Conservation (phyloP, 495 filamentous ascomycete genomes). For the Aspergillus coremiiformis region DNA sequence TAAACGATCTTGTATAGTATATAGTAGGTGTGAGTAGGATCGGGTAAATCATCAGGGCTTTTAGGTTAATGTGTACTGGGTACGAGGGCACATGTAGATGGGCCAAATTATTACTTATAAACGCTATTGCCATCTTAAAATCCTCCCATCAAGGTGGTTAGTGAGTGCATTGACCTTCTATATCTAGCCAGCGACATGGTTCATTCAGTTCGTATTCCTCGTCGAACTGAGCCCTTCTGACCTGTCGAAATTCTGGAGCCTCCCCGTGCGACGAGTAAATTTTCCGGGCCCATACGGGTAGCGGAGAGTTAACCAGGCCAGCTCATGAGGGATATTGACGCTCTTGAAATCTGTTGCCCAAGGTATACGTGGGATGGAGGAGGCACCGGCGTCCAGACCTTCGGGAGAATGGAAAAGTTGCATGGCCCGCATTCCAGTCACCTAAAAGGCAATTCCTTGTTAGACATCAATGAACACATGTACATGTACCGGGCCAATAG, state of each 20-base stretch:
- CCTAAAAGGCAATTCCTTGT: conserved; percentile 1
- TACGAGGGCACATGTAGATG: no score
- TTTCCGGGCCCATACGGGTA: not conserved
- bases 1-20: no score
- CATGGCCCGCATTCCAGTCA: conserved; percentile 14
- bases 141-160: not conserved
- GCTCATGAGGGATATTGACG: not conserved
- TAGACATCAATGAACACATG: not conserved
- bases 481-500: not conserved
- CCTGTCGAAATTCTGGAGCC: not conserved
- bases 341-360: not conserved
- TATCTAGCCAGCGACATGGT: not conserved
- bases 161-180: not conserved
- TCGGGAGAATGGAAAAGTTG: not conserved
- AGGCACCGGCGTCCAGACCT: not conserved
- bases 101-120: not conserved
- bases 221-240: not conserved
- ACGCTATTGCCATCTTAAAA: not conserved
- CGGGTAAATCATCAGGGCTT: not conserved
- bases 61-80: not conserved
- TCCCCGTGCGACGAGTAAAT: conserved; percentile 2
- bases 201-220: not conserved
- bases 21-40: no score
- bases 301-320: not conserved
- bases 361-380: not conserved